Percentiles rank a stretch among this genome's conserved stretches.
These are phyloP conservation scores for Blastobotrys proliferans DNA, from an alignment of 1,139 yeast genomes.

Conservation along the genomic window DNA sequence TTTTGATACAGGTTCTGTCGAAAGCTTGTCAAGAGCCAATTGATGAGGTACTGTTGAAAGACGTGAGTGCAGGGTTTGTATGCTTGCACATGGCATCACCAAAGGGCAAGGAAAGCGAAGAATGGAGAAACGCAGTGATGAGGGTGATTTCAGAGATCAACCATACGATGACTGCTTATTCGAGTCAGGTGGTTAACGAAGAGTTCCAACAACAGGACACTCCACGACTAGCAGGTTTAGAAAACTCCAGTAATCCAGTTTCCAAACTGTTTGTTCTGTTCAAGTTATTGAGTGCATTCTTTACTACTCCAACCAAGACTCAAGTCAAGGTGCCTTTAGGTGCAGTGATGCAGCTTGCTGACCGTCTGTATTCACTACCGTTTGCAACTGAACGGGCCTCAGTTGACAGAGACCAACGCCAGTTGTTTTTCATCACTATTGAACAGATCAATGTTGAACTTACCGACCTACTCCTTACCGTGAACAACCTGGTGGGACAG, in stretches of 20 bases:
- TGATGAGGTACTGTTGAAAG: slow-evolving; percentile 41
- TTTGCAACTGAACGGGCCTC: slow-evolving; percentile 18
- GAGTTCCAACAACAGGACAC: slow-evolving; percentile 17
- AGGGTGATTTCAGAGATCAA: slow-evolving; percentile 28
- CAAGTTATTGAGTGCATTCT: slow-evolving; percentile 23
- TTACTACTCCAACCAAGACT: slow-evolving; percentile 25
- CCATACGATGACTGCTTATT: slow-evolving; percentile 17
- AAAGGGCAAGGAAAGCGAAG: slow-evolving; percentile 40
- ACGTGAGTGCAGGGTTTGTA: slow-evolving; percentile 52
- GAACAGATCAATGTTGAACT: slow-evolving; percentile 24
- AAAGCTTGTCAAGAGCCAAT: slow-evolving; percentile 11
- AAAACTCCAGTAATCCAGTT: neutral
- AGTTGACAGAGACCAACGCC: slow-evolving; percentile 21
- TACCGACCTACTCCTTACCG: slow-evolving; percentile 17
- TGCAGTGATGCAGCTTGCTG: slow-evolving; percentile 23
- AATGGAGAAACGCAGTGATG: slow-evolving; percentile 30
- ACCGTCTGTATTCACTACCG: slow-evolving; percentile 26
- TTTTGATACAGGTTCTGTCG: slow-evolving; percentile 34
- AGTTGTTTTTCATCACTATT: slow-evolving; percentile 19
- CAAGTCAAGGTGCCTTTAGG: slow-evolving; percentile 32
- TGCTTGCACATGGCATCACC: slow-evolving; percentile 57
- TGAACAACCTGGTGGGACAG: slow-evolving; percentile 21
- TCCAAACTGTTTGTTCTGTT: slow-evolving; percentile 24
- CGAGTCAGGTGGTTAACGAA: slow-evolving; percentile 22
- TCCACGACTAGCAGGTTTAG: neutral